These are phyloP conservation scores for Saxispiralis lemnorum DNA, from an alignment of 495 filamentous ascomycete species.

Conservation along the genomic window DNA sequence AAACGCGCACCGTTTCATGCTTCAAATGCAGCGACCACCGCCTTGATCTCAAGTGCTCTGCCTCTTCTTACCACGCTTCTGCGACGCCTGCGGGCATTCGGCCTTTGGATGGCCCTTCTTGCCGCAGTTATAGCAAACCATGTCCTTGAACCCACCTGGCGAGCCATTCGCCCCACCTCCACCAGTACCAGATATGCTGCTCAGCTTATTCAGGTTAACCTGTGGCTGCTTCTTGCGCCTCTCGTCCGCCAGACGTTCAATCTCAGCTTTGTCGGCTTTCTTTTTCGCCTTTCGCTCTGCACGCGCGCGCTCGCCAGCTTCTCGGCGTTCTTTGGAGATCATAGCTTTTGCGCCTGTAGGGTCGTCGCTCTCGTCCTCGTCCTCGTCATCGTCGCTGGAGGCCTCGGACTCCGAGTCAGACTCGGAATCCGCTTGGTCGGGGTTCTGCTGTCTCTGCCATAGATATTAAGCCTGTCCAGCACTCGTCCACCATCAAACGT, in stretches of 20 bases:
- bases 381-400: conserved; percentile 19
- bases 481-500: background rate
- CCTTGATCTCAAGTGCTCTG: too few species aligned
- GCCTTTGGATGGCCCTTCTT: conserved; percentile 25
- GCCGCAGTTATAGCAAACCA: conserved; percentile 28
- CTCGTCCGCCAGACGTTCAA: conserved; percentile 27
- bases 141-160: conserved; percentile 3
- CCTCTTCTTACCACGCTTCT: too few species aligned
- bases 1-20: too few species aligned
- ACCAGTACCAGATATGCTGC: conserved; percentile 29
- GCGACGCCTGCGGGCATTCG: conserved; percentile 23
- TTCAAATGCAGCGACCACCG: too few species aligned
- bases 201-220: conserved; percentile 35
- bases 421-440: conserved; percentile 4
- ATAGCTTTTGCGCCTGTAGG: conserved; percentile 21
- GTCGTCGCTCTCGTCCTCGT: conserved; percentile 22
- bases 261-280: conserved; percentile 18
- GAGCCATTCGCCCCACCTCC: background rate
- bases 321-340: conserved; percentile 20
- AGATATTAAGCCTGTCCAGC: conserved; percentile 4
- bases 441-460: conserved; percentile 11
- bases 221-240: conserved; percentile 34
- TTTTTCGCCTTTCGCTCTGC: conserved; percentile 21
- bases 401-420: conserved; percentile 6
- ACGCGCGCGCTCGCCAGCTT: conserved; percentile 14